These are phyloP conservation scores for Cyclotella cryptica DNA, from an alignment of 108 stramenopile species.

Conservation along the genomic window DNA sequence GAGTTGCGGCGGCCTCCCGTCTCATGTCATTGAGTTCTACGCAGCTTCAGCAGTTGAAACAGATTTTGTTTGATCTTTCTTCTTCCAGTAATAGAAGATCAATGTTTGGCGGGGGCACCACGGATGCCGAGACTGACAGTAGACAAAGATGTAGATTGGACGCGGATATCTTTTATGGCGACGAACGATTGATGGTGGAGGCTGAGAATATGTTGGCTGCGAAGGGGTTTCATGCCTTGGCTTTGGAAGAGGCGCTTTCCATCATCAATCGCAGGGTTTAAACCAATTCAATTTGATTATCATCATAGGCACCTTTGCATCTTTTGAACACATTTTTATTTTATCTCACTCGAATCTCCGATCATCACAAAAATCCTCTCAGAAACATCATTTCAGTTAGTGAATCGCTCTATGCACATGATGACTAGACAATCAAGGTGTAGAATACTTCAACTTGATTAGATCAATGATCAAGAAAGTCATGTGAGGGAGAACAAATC, in stretches of 20 bases:
- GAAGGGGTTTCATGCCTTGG: constrained; percentile 61
- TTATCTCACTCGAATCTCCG: background rate
- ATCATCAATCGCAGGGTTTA: constrained; percentile 67
- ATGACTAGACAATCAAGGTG: too few relatives aligned
- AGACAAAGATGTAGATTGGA: constrained; percentile 29
- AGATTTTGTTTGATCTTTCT: constrained; percentile 61
- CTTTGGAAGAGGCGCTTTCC: constrained; percentile 72
- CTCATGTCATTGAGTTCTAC: constrained; percentile 60
- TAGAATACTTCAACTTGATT: too few relatives aligned
- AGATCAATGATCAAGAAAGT: too few relatives aligned
- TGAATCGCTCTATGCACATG: too few relatives aligned
- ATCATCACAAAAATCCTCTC: too few relatives aligned
- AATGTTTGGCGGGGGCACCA: constrained; percentile 13
- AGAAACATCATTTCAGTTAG: too few relatives aligned
- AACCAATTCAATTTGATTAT: background rate
- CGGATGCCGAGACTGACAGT: constrained; percentile 1
- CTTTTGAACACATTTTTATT: background rate
- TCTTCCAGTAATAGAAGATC: constrained; percentile 26
- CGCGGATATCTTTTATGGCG: constrained; percentile 59
- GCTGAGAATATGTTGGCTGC: constrained; percentile 74
- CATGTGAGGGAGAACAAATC: too few relatives aligned
- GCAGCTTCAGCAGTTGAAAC: constrained; percentile 42
- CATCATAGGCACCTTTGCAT: too few relatives aligned
- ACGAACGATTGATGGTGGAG: constrained; percentile 67
- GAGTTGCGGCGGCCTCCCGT: constrained; percentile 48